A percentile compares a stretch with the other conserved stretches of the same genome.
Conservation (phyloP, 352 stramenopile genomes). For the Phytopythium sindhum region DNA sequence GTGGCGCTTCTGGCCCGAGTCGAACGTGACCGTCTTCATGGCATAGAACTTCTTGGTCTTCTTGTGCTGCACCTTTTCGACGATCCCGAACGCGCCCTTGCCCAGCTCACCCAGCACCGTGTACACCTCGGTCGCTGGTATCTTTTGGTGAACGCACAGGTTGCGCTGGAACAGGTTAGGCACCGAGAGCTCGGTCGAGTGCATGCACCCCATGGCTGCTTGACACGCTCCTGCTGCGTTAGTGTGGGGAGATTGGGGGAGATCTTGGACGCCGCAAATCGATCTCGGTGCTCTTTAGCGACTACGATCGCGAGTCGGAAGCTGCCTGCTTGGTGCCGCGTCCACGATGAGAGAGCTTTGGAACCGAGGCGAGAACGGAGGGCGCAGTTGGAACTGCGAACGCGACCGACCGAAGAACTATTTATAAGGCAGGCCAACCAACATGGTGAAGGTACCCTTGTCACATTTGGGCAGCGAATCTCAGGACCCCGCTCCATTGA, state of each 20-base stretch:
- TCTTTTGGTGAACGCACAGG: slow-evolving; percentile 70
- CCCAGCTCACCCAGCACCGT: slow-evolving; percentile 51
- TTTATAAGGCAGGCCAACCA: not conserved
- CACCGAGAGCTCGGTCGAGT: slow-evolving; percentile 44
- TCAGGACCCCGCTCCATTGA: not conserved
- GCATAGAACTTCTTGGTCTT: slow-evolving; percentile 64
- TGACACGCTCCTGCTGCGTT: not conserved
- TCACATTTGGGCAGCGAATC: not conserved
- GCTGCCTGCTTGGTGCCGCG: not conserved
- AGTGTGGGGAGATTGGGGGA: not conserved
- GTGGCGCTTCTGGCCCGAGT: slow-evolving; percentile 49
- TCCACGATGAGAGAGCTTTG: not conserved
- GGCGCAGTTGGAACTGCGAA: not conserved
- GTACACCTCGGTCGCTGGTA: slow-evolving; percentile 43
- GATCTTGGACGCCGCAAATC: not conserved
- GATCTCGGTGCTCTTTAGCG: not conserved
- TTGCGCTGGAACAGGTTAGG: slow-evolving; percentile 81
- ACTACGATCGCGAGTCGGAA: not conserved
- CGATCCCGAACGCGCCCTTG: slow-evolving; percentile 68
- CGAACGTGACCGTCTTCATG: slow-evolving; percentile 80
- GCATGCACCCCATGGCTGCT: slow-evolving; percentile 57
- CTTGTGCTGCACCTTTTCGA: slow-evolving; percentile 70
- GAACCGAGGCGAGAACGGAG: not conserved
- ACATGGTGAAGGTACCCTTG: not conserved
- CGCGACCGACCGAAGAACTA: not conserved